A percentile compares a stretch with the other conserved stretches of the same genome.
phyloP scores from a whole-genome alignment of 345 rosid genomes.

The Litchi chinensis region DNA sequence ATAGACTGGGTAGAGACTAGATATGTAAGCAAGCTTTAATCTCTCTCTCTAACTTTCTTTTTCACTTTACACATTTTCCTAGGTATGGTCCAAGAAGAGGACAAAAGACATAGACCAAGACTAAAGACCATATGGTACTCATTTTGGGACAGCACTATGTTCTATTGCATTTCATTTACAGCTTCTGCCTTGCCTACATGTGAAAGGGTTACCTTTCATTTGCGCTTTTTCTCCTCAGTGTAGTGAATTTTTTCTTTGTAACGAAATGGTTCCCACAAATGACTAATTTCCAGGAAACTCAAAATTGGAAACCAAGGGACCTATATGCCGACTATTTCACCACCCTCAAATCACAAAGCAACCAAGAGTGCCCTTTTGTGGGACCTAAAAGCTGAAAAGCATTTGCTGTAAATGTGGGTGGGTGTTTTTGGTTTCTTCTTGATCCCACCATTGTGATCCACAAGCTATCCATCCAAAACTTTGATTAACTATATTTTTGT shows the following conservation, averaged over 20 bases:
- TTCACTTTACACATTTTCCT: slow-evolving; percentile 22
- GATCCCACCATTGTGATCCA: background rate
- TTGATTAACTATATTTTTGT: background rate
- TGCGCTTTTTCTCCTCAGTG: background rate
- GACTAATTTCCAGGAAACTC: background rate
- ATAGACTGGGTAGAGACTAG: background rate
- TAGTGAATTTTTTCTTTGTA: background rate
- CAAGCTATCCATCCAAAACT: background rate
- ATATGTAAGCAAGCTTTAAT: background rate
- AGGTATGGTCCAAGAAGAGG: slow-evolving; percentile 11
- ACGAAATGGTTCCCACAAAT: slow-evolving; percentile 1
- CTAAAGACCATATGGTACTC: background rate
- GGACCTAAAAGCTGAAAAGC: slow-evolving; percentile 10
- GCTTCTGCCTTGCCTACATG: background rate
- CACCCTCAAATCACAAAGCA: background rate
- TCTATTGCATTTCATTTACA: too few species aligned
- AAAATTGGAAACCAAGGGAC: background rate
- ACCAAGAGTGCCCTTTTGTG: background rate
- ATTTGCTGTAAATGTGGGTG: background rate
- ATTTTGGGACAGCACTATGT: background rate
- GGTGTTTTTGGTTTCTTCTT: background rate
- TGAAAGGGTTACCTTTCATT: too few species aligned
- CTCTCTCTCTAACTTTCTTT: background rate
- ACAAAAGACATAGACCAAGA: slow-evolving; percentile 17
- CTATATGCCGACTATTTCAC: background rate